Conservation (phyloP, 441 rosid species). For the Populus hybrid region DNA sequence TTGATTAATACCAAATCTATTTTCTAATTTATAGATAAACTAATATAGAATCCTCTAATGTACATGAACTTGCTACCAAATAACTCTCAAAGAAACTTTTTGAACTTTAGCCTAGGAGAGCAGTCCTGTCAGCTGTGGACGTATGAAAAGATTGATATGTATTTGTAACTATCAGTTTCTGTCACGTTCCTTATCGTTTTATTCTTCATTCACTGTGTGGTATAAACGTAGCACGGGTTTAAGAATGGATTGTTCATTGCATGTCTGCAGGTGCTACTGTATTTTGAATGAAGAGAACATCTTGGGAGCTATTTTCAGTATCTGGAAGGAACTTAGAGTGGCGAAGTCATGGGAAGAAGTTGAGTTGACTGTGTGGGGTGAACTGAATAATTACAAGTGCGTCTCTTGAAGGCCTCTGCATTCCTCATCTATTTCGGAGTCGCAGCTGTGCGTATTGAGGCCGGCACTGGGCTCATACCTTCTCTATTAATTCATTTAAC, state of each 20-base stretch:
- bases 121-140: too few relatives aligned
- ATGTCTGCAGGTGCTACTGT: slow-evolving; percentile 42
- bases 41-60: not conserved
- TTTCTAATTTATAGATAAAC: not conserved
- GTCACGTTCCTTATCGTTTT: not conserved
- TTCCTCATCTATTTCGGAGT: not conserved
- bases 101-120: not conserved
- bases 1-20: too few relatives aligned
- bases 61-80: not conserved
- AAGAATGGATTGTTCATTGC: not conserved
- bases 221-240: not conserved
- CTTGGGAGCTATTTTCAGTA: slow-evolving; percentile 77
- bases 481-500: not conserved
- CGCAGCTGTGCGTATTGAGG: not conserved
- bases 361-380: slow-evolving; percentile 77
- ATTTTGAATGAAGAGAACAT: slow-evolving; percentile 82
- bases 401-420: slow-evolving; percentile 10
- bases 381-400: slow-evolving; percentile 50
- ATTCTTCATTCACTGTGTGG: not conserved
- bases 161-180: not conserved
- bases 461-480: not conserved
- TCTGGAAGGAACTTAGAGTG: slow-evolving; percentile 68
- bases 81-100: not conserved
- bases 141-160: not conserved
- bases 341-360: slow-evolving; percentile 91